Evolutionary conservation across 441 rosid species (phyloP).

Genomic region (Aquilaria agallochum): DNA sequence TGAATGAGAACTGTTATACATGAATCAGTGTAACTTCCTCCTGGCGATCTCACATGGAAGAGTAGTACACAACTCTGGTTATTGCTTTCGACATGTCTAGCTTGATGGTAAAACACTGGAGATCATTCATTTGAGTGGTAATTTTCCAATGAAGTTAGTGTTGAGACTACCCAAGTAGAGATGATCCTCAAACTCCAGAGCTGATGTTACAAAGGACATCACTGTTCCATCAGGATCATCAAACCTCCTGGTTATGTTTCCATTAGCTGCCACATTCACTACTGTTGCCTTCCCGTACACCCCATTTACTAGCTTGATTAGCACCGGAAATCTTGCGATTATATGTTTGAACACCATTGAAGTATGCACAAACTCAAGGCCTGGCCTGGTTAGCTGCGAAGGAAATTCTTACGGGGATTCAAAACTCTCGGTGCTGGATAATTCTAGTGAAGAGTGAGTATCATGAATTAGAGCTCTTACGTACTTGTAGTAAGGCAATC

Average conservation of each 20-base stretch:
- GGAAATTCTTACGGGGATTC: background rate
- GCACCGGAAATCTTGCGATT: slow-evolving; percentile 28
- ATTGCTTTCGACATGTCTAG: no score
- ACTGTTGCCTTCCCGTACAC: slow-evolving; percentile 20
- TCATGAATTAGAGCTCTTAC: background rate
- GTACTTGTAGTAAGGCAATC: slow-evolving; percentile 39
- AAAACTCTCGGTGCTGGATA: background rate
- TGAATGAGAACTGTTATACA: no score
- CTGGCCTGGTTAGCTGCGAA: slow-evolving; percentile 18
- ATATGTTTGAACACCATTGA: slow-evolving; percentile 32
- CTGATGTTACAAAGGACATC: slow-evolving; percentile 40
- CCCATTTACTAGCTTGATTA: slow-evolving; percentile 11
- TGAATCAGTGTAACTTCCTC: background rate
- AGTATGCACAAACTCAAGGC: slow-evolving; percentile 35
- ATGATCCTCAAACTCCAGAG: slow-evolving; percentile 43
- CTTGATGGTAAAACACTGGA: no score
- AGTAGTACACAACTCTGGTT: no score
- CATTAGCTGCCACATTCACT: slow-evolving; percentile 37
- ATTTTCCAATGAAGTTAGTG: slow-evolving; percentile 39
- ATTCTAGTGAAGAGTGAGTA: background rate
- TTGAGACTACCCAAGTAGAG: slow-evolving; percentile 49
- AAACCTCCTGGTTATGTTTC: slow-evolving; percentile 28
- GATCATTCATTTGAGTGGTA: slow-evolving; percentile 20
- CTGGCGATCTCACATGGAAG: background rate
- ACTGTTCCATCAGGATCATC: slow-evolving; percentile 46